Evolutionary conservation across 2,329 filamentous ascomycete species (phyloP), one percentile per base, ranked within the genome.

Genomic region (Talaromyces sp.): DNA sequence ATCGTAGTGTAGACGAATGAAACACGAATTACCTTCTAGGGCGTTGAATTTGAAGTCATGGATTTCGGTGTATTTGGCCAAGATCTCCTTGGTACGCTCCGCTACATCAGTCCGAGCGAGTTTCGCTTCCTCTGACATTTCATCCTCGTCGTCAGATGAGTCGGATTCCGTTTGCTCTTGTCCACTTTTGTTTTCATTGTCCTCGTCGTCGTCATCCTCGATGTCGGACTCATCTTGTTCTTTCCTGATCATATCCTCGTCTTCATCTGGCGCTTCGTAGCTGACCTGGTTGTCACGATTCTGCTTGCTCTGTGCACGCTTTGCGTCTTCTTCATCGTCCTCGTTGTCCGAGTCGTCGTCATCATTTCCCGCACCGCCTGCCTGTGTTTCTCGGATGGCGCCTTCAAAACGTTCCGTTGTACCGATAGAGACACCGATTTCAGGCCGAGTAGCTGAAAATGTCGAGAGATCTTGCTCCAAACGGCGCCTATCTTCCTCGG

Each of bases 241-340:
- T 71, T 90, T 88, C 63, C 96, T 88, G 40, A 85, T 88, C 70
- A 92, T 88, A 72, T 96, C 86, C 73, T 98, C 95, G 3, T 94
- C 94, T 5, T 97, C 93, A 74, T 98, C 95, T 56, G 96, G 96
- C 38, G 89, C 91, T 45, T 92, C 94, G 71, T 97, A 98, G 15
- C 92, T 95, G 2, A 94, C 89, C 34, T 90, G 91, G 77, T 97
- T 91, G 61, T 85, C 83, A 47, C 91, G 89, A 75, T 96, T 95
- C 54, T 88, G 87, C 27, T 68, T 70, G 51, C 76, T 73, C 88
- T 93, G 59, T 86, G 82, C 82, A 62, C 86, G 82, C 67, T 83
- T 85, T 64, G 86, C 85, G 66, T 86, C 92, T 74, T 96, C 91
- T 65, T 88, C 89, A 63, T 95, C 93, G 53, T 88, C 92, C 31